Percentiles rank a stretch among this genome's conserved stretches.
Conservation (phyloP, 768 basidiomycete species). For the Lentinula detonsa region DNA sequence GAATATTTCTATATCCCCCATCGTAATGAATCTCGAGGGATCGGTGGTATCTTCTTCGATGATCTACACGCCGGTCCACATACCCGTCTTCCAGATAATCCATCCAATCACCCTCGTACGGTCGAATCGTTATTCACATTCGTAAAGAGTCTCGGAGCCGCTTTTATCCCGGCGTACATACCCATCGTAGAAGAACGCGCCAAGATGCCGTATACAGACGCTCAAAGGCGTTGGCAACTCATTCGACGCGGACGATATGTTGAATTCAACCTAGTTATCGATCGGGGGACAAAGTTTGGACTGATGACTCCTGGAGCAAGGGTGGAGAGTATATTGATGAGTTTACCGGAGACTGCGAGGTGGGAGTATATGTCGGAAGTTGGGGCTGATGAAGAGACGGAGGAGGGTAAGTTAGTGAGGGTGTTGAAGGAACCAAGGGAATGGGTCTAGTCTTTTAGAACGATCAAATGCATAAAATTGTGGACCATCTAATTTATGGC, state of each 20-base stretch:
- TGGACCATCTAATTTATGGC: not conserved
- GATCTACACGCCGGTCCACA: conserved; percentile 73
- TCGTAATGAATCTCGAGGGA: conserved; percentile 76
- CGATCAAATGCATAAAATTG: not conserved
- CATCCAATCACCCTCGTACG: conserved; percentile 39
- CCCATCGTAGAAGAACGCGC: conserved; percentile 71
- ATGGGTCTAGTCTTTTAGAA: conserved; percentile 39
- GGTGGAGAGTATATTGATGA: conserved; percentile 90
- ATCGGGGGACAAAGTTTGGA: conserved; percentile 86
- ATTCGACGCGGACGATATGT: conserved; percentile 89
- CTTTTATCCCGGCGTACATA: conserved; percentile 87
- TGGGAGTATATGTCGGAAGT: conserved; percentile 89
- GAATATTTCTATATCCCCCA: conserved; percentile 95
- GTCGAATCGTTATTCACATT: conserved; percentile 74
- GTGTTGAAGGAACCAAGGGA: conserved; percentile 57
- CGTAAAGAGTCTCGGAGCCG: conserved; percentile 62
- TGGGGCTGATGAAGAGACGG: conserved; percentile 53
- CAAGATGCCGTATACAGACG: conserved; percentile 49
- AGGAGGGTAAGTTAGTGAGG: conserved; percentile 59
- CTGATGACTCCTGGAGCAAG: conserved; percentile 79
- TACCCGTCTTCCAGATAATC: conserved; percentile 43
- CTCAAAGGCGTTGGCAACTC: conserved; percentile 87
- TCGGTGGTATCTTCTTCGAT: conserved; percentile 97
- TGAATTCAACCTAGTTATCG: conserved; percentile 88
- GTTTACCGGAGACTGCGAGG: conserved; percentile 76